These are phyloP conservation scores for Stephania cephalantha DNA, from an alignment of 164 flowering plant genomes.

Conservation along the genomic window DNA sequence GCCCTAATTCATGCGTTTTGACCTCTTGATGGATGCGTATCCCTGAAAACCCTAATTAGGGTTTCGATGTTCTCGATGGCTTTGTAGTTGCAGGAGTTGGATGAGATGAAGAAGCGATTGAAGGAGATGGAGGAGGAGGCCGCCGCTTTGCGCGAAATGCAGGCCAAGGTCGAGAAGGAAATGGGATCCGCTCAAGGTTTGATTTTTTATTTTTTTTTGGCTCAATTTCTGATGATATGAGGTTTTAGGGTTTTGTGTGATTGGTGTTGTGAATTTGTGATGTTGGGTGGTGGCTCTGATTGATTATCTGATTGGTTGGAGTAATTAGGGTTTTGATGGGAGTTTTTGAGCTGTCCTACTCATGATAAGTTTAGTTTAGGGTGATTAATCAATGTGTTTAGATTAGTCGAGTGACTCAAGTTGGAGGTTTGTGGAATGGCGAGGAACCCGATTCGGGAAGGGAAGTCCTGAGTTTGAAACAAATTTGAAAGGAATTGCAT, in stretches of 20 bases:
- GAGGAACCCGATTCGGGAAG: too few relatives aligned
- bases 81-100: slow-evolving; percentile 24
- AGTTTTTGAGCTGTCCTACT: too few relatives aligned
- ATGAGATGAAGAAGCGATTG: slow-evolving; percentile 35
- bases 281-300: not conserved
- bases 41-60: not conserved
- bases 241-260: not conserved
- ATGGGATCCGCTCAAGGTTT: slow-evolving; percentile 32
- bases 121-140: slow-evolving; percentile 39
- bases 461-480: too few relatives aligned
- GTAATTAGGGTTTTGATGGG: not conserved
- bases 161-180: slow-evolving; percentile 35
- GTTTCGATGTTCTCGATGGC: not conserved
- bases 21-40: not conserved
- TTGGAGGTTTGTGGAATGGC: too few relatives aligned
- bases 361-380: too few relatives aligned
- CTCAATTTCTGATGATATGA: not conserved
- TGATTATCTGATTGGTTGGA: not conserved
- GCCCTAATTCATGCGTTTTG: not conserved
- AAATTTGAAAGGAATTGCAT: not conserved
- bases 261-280: not conserved
- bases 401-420: too few relatives aligned
- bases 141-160: slow-evolving; percentile 33
- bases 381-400: too few relatives aligned
- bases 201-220: too few relatives aligned